Base-by-base conservation (phyloP, 331 rosid species). In the Pyrus hybrid region DNA sequence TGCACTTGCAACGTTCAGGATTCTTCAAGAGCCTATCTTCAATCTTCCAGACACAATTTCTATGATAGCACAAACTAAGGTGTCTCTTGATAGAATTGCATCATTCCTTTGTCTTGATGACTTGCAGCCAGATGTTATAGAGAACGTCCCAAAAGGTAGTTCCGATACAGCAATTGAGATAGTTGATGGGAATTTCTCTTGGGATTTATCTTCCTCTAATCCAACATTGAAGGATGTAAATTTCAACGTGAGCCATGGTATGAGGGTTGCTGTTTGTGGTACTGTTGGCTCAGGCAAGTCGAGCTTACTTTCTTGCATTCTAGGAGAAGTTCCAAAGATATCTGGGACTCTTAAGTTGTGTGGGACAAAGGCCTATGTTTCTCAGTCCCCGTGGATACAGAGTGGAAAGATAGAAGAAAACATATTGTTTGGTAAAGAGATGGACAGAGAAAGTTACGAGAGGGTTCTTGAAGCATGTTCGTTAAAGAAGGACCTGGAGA, bases 251-350 rank as follows among this genome's bases (percentile, higher is more conserved):
- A 71, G 53, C 26, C 83, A 57, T 10, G 96, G 96, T 69, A 94
- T 90, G 96, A 85, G 80, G 77, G 92, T 94, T 75, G 99, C 96
- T 76, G 83, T 94, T 75, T 94, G 97, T 79, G 97, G 97, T 47
- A 86, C 90, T 35, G 97, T 94, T 67, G 98, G 98, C 73, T 88
- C 98, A 0, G 98, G 98, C 28, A 93, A 93, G 80, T 93, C 98
- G 54, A 93, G 94, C 83, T 82, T 93, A 70, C 91, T 93, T 71
- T 93, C 96, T 8, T 88, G 95, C 72, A 84, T 91, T 43, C 57
- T 93, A 18, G 97, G 96, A 79, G 98, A 93, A 85, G 85, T 93
- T n/a, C 96, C 98, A 17, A 90, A 85, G 86, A 70, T 82, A 69
- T 90, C 96, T 1, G 97, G 98, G 53, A 60, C 33, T 6, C 29